Conservation (phyloP, 306 rosid genomes). For the Lupinus albus region DNA sequence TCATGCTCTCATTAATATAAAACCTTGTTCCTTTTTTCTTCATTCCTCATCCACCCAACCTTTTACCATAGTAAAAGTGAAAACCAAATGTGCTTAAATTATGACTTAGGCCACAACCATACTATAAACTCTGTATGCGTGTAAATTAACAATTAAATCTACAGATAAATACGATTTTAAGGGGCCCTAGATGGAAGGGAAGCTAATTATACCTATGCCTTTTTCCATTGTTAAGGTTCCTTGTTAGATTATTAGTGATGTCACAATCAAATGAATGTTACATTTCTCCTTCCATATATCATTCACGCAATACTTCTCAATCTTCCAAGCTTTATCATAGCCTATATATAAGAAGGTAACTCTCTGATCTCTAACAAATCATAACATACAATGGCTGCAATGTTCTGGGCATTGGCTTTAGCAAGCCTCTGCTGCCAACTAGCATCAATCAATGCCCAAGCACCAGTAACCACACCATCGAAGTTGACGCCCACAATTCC, state of each 20-base stretch:
- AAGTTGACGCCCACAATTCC: slow-evolving; percentile 34
- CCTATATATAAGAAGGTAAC: slow-evolving; percentile 42
- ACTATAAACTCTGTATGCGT: background rate
- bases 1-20: slow-evolving; percentile 15
- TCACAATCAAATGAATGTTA: slow-evolving; percentile 54
- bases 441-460: slow-evolving; percentile 43
- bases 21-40: background rate
- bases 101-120: slow-evolving; percentile 28
- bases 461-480: slow-evolving; percentile 38
- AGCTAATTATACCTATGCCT: background rate
- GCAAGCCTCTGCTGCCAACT: slow-evolving; percentile 37
- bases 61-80: slow-evolving; percentile 4
- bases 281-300: slow-evolving; percentile 47
- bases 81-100: slow-evolving; percentile 9
- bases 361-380: slow-evolving; percentile 12
- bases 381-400: slow-evolving; percentile 42
- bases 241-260: slow-evolving; percentile 50
- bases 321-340: slow-evolving; percentile 10
- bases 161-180: slow-evolving; percentile 13
- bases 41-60: slow-evolving; percentile 15
- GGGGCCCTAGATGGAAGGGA: slow-evolving; percentile 13
- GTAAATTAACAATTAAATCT: background rate
- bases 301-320: slow-evolving; percentile 33
- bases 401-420: slow-evolving; percentile 37
- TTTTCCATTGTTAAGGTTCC: slow-evolving; percentile 8